Base-by-base conservation (phyloP, 1,284 basidiomycete genomes). In the Irpex sp. region DNA sequence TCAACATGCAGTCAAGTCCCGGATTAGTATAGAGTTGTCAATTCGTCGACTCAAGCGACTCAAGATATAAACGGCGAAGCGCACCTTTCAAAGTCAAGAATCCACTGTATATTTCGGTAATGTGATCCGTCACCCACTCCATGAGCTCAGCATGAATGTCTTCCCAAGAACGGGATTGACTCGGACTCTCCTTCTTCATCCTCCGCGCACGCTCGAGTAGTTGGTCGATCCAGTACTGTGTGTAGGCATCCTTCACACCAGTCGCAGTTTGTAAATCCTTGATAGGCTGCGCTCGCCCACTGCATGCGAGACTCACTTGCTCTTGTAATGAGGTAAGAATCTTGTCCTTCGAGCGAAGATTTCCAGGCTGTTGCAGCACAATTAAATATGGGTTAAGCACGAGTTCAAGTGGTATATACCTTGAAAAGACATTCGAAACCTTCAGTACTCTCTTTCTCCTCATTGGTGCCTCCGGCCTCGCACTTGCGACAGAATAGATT, bases 401-500 rank as follows among this genome's bases (percentile, higher is more conserved):
- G 40, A 44, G 40, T 44, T 11, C n/a, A 44, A 44, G 8, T 44
- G 8, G 40, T 1, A n/a, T 44, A 13, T 19, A 26, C 58, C 1
- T 44, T 9, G 40, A 60, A 60, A 4, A 60, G 49, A 6, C 48
- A 1, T 5, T 60, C 11, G 19, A 17, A 60, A 2, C 47, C 59
- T 5, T 60, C 26, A n/a, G 26, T 31, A 3, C 36, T 19, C 26
- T 60, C 11, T 9, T 36, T 37, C 7, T 60, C 17, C 17, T 13
- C 34, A 3, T 6, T 17, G 6, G 47, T 52, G 1, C 77, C 75
- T 11, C 77, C 74, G 36, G 66, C 71, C 17, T 71, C 26, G 52
- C 77, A 78, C 67, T 74, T 74, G 5, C 63, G 63, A 49, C 65
- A 66, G 31, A 55, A 57, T 1, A 54, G 13, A 21, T 66, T 66